Conservation (phyloP, 2,329 filamentous ascomycete species). For the Pseudogymnoascus sp. region DNA sequence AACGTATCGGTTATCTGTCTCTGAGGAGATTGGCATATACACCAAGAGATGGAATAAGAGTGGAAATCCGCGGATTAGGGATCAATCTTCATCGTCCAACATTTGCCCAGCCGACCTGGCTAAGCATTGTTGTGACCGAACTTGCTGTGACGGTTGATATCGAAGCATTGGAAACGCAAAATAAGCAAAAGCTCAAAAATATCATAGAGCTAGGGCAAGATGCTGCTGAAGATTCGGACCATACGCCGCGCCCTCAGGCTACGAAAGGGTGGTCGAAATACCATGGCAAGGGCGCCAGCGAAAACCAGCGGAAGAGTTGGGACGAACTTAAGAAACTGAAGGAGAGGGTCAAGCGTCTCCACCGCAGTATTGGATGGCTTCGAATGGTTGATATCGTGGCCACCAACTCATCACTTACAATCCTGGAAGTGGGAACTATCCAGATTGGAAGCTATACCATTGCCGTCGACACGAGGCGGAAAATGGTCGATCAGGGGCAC, state of each 20-base stretch:
- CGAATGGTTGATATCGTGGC: slow-evolving; percentile 84
- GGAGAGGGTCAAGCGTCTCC: slow-evolving; percentile 77
- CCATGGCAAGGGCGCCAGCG: slow-evolving; percentile 21
- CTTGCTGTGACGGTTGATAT: slow-evolving; percentile 78
- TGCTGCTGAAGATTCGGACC: slow-evolving; percentile 23
- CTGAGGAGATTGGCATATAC: slow-evolving; percentile 86
- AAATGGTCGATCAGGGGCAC: slow-evolving; percentile 83
- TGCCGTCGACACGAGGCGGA: slow-evolving; percentile 82
- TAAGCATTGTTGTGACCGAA: slow-evolving; percentile 83
- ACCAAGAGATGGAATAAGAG: slow-evolving; percentile 76
- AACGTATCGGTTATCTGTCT: slow-evolving; percentile 88
- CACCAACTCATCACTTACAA: slow-evolving; percentile 66
- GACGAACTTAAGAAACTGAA: slow-evolving; percentile 69
- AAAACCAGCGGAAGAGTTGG: slow-evolving; percentile 58
- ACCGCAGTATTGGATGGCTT: slow-evolving; percentile 81
- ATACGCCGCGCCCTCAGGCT: background rate
- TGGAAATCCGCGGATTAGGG: slow-evolving; percentile 84
- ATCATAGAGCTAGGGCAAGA: slow-evolving; percentile 12
- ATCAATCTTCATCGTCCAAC: slow-evolving; percentile 87
- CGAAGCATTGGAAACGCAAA: slow-evolving; percentile 50
- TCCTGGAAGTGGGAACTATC: slow-evolving; percentile 75
- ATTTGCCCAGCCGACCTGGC: slow-evolving; percentile 94
- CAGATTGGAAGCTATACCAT: slow-evolving; percentile 79
- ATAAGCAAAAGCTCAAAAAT: slow-evolving; percentile 31
- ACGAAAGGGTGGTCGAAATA: slow-evolving; percentile 9